Evolutionary conservation across 805 yeast species (phyloP), one percentile per base, ranked within the genome.

Genomic region (Candida nemodendra): DNA sequence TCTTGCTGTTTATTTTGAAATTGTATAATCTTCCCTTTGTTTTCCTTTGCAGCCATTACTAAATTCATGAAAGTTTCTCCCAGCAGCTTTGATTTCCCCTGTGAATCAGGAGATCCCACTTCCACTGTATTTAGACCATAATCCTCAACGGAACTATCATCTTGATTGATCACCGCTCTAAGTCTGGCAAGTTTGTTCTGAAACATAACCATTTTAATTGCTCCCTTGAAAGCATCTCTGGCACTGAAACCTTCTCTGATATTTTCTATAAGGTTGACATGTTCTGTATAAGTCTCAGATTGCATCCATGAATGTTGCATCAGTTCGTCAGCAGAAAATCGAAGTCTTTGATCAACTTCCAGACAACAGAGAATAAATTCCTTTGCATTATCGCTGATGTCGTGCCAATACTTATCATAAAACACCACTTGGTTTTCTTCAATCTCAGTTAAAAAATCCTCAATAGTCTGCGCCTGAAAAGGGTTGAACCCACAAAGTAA

Each of bases 171-270:
- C 8, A 31, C 15, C 30, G 69, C 67, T 63, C 79, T 78, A 55
- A 89, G 72, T 46, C 79, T 78, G 50, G 75, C 68, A 57, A 89
- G 78, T 59, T 84, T 74, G 62, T 86, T 86, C 51, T 82, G 75
- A 61, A 89, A 72, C 54, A 77, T 76, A 33, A 90, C 87, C 55
- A 85, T 69, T 56, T 85, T 93, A 51, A 85, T 81, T 25, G 89
- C 96, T 47, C 80, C 83, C 53, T 78, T 77, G 68, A 90, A 79
- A 62, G 83, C 87, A 53, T 72, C 69, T 56, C 83, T 83, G 23
- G 93, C 90, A 54, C 79, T 75, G 70, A 85, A 83, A 30, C 83
- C 83, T 52, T 77, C 74, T 65, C 78, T 76, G 64, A 89, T 78
- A 54, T 67, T 71, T 21, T 95, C 95, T 61, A 86, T 71, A 67